Base-by-base conservation (phyloP, 306 rosid genomes). In the Pueraria montana region DNA sequence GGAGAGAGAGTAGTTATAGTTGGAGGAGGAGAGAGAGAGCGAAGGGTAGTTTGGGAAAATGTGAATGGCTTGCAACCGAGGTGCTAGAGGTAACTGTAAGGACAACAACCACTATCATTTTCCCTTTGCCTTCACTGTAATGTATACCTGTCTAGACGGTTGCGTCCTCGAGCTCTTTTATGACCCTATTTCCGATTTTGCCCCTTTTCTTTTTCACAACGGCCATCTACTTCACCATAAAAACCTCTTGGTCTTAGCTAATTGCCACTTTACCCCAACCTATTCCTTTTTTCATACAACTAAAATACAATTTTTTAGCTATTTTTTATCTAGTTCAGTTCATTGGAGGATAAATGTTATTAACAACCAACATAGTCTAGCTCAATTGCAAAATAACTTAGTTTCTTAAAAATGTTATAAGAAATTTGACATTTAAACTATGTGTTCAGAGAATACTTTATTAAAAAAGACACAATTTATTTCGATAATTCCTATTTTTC, bases 41-140 rank as follows among this genome's bases (percentile, higher is more conserved):
- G 1, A 43, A 81, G 84, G 88, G 83, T 82, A 82, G 73, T 77
- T 58, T 18, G 36, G 86, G 79, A 79, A 30, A 82, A 59, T 66
- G 40, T 0, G 12, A 13, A 2, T 2, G 49, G 5, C 0, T 4
- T 2, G 65, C 11, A 23, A 50, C 65, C 1, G 46, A 76, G 64
- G 9, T 23, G 80, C 11, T 45, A 1, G 17, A 68, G 45, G 72
- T 64, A 81, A 86, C 88, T 64, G 87, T 75, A 50, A 34, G 45
- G 70, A 83, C 79, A 70, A 79, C 80, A 63, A 72, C 84, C 71
- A 30, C 48, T 49, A 74, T 79, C 82, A 74, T 86, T 74, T 86
- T 77, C 48, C 32, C 86, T 74, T 74, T 64, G 58, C 55, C 77
- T 64, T 77, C 85, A 81, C 86, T 77, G 52, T 64, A 63, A 68